Percentiles rank a stretch among this genome's conserved stretches.
Evolutionary conservation across 352 stramenopile genomes (phyloP).

Genomic region (Phytophthora parvispora): DNA sequence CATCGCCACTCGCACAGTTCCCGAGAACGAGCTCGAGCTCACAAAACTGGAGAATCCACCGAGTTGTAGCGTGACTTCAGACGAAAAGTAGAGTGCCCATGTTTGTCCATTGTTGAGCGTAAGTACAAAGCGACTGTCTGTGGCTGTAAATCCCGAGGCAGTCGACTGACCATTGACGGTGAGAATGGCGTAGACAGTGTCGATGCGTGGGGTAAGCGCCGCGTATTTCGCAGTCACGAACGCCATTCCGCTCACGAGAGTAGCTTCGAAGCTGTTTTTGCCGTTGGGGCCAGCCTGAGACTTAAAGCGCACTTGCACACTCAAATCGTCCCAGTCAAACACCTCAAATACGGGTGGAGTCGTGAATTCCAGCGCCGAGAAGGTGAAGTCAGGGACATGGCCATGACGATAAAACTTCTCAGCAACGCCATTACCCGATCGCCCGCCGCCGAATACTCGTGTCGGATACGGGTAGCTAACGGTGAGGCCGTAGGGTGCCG

Average conservation of each 20-base stretch:
- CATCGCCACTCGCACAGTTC: conserved; percentile 23
- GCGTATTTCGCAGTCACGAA: conserved; percentile 52
- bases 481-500: conserved; percentile 40
- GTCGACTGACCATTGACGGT: conserved; percentile 41
- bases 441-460: conserved; percentile 38
- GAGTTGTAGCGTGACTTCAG: conserved; percentile 27
- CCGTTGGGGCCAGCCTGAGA: conserved; percentile 15
- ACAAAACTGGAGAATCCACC: conserved; percentile 26
- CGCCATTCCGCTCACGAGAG: conserved; percentile 63
- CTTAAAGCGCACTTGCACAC: conserved; percentile 43
- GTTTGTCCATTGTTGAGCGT: conserved; percentile 45
- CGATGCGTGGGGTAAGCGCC: conserved; percentile 38
- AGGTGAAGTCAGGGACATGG: conserved; percentile 41
- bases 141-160: conserved; percentile 6
- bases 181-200: conserved; percentile 34
- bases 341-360: conserved; percentile 28
- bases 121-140: conserved; percentile 42
- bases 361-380: conserved; percentile 51
- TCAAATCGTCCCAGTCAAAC: conserved; percentile 43
- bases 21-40: conserved; percentile 21
- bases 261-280: conserved; percentile 20
- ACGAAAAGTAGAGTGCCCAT: conserved; percentile 57
- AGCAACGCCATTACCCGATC: conserved; percentile 35
- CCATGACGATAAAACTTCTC: conserved; percentile 49
- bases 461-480: conserved; percentile 51